A percentile compares a stretch with the other conserved stretches of the same genome.
Evolutionary conservation across 305 asterid species (phyloP).

Genomic region (Withania somnifera): DNA sequence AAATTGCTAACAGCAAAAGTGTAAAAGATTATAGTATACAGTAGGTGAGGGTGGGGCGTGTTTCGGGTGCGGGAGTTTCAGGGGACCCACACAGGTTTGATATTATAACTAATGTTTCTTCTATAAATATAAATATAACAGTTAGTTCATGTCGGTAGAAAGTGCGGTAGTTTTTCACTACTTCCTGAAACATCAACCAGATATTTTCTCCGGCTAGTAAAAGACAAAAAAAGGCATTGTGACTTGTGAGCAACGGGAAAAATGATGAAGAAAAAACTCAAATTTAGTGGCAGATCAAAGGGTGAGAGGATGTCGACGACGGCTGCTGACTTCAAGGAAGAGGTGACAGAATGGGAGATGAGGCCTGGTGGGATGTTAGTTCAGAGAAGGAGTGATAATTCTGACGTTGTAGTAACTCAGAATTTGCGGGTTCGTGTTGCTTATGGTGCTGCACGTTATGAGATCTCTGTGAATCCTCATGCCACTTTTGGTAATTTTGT

Average conservation of each 20-base stretch:
- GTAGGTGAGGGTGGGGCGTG: too few species aligned
- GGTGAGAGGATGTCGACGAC: conserved; percentile 19
- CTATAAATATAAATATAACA: neutral
- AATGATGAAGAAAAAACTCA: conserved; percentile 32
- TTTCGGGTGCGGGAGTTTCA: too few species aligned
- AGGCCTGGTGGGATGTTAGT: conserved; percentile 77
- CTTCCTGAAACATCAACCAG: neutral
- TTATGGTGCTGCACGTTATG: conserved; percentile 30
- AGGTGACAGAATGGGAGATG: conserved; percentile 47
- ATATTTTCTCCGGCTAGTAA: neutral
- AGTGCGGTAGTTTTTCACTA: too few species aligned
- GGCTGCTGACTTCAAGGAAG: conserved; percentile 8
- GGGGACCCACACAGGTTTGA: neutral
- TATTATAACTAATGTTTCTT: neutral
- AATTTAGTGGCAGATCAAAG: conserved; percentile 16
- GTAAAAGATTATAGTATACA: too few species aligned
- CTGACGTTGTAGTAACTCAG: conserved; percentile 11
- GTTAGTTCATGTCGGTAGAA: neutral
- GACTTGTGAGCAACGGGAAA: neutral
- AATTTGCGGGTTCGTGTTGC: conserved; percentile 36
- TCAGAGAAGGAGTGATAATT: conserved; percentile 37
- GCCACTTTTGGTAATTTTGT: conserved; percentile 42
- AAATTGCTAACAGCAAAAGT: too few species aligned
- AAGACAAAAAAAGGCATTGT: neutral
- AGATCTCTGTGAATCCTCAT: conserved; percentile 43